Percentiles rank a stretch among this genome's conserved stretches.
phyloP scores from a whole-genome alignment of 306 rosid genomes.

The Datisca glomerata region DNA sequence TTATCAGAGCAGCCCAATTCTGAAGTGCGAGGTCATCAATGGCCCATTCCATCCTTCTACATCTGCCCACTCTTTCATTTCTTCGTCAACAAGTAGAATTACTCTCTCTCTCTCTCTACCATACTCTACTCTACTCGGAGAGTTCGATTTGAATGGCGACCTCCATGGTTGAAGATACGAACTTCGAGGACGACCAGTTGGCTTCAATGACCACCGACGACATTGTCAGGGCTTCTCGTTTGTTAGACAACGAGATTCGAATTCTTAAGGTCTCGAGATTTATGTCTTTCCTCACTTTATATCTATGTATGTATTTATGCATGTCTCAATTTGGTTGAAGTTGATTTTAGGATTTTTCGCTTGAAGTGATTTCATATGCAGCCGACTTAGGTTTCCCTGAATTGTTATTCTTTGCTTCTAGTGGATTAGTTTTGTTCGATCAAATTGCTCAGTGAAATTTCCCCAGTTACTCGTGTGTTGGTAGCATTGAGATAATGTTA shows the following conservation, averaged over 20 bases:
- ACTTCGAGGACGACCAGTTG: slow-evolving; percentile 67
- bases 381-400: background rate
- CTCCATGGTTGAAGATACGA: slow-evolving; percentile 58
- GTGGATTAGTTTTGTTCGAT: background rate
- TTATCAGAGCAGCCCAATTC: too few species aligned
- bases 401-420: background rate
- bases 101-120: background rate
- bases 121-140: background rate
- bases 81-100: slow-evolving; percentile 4
- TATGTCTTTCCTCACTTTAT: background rate
- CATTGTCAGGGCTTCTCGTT: slow-evolving; percentile 66
- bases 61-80: too few species aligned
- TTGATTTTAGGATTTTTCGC: background rate
- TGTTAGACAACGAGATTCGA: slow-evolving; percentile 77
- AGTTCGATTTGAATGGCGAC: slow-evolving; percentile 41
- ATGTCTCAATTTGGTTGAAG: background rate
- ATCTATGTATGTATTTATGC: background rate
- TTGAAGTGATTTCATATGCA: background rate
- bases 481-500: background rate
- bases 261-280: slow-evolving; percentile 46
- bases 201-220: slow-evolving; percentile 58
- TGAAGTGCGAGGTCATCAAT: too few species aligned
- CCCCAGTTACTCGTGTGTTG: background rate
- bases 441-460: background rate
- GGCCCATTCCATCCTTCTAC: too few species aligned